A percentile compares a stretch with the other conserved stretches of the same genome.
Evolutionary conservation across 2,329 filamentous ascomycete genomes (phyloP).

Genomic region (Stagonosporopsis vannaccii): DNA sequence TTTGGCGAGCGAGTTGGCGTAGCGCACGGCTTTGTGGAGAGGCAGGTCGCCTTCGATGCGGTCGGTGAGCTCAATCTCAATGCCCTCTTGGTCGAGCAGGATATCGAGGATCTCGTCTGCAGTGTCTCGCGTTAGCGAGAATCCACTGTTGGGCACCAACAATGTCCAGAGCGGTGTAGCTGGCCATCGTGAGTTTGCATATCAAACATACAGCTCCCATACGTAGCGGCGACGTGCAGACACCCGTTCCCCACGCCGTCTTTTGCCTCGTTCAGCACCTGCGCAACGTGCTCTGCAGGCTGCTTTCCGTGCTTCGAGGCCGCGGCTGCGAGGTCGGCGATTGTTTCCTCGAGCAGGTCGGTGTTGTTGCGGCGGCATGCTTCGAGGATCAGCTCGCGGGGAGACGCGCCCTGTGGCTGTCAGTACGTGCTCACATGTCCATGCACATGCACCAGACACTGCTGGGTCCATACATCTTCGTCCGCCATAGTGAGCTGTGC

Average conservation of each 20-base stretch:
- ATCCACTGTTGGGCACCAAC: neutral
- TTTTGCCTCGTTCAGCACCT: slow-evolving; percentile 83
- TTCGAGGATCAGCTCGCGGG: slow-evolving; percentile 86
- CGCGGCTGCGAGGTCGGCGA: slow-evolving; percentile 60
- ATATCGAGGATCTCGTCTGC: slow-evolving; percentile 80
- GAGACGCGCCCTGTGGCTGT: slow-evolving; percentile 75
- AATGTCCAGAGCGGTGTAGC: neutral
- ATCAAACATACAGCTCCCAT: slow-evolving; percentile 77
- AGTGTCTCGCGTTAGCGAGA: neutral
- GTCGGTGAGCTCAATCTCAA: slow-evolving; percentile 83
- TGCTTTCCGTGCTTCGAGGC: slow-evolving; percentile 59
- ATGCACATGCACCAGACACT: neutral
- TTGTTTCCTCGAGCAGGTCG: slow-evolving; percentile 78
- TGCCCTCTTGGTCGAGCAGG: slow-evolving; percentile 81
- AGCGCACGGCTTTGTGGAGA: slow-evolving; percentile 79
- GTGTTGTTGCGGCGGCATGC: slow-evolving; percentile 93
- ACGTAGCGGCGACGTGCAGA: slow-evolving; percentile 85
- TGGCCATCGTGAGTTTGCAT: neutral
- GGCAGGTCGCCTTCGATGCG: slow-evolving; percentile 77
- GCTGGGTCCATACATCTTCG: slow-evolving; percentile 34
- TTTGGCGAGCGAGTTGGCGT: slow-evolving; percentile 72
- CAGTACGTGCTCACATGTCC: slow-evolving; percentile 1
- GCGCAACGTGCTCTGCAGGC: slow-evolving; percentile 68
- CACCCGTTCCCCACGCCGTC: slow-evolving; percentile 88
- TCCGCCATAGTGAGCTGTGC: slow-evolving; percentile 43